Conservation (phyloP, 208 protist species). For the Entamoeba invadens region DNA sequence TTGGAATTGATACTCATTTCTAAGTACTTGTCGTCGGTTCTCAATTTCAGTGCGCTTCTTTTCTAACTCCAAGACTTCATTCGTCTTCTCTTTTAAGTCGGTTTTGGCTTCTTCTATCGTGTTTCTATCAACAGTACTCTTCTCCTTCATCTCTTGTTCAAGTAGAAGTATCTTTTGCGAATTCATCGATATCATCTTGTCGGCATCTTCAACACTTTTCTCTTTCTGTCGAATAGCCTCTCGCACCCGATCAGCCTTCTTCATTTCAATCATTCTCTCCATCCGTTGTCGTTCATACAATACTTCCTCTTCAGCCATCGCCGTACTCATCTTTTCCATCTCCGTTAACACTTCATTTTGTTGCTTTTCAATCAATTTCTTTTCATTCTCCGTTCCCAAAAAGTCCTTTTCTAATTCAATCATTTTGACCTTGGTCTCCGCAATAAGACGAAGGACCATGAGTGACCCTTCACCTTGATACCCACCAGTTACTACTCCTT, state of each 20-base stretch:
- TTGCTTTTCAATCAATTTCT: slow-evolving; percentile 63
- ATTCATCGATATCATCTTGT: not conserved
- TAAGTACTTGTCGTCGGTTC: not conserved
- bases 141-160: not conserved
- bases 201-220: not conserved
- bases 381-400: slow-evolving; percentile 34
- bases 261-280: not conserved
- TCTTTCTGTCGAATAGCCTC: not conserved
- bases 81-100: not conserved
- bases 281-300: not conserved
- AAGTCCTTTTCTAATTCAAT: slow-evolving; percentile 28
- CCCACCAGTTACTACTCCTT: slow-evolving; percentile 78
- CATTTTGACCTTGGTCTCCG: slow-evolving; percentile 42
- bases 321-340: not conserved
- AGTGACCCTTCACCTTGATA: slow-evolving; percentile 55
- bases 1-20: not conserved
- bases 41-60: not conserved
- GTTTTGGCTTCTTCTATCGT: not conserved
- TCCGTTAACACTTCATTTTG: not conserved
- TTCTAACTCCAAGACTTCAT: not conserved
- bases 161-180: not conserved
- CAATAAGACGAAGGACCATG: slow-evolving; percentile 52
- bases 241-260: not conserved
- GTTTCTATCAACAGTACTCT: not conserved
- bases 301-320: not conserved